These are phyloP conservation scores for Microsporum audouinii DNA, from an alignment of 2,329 filamentous ascomycete species.

Conservation along the genomic window DNA sequence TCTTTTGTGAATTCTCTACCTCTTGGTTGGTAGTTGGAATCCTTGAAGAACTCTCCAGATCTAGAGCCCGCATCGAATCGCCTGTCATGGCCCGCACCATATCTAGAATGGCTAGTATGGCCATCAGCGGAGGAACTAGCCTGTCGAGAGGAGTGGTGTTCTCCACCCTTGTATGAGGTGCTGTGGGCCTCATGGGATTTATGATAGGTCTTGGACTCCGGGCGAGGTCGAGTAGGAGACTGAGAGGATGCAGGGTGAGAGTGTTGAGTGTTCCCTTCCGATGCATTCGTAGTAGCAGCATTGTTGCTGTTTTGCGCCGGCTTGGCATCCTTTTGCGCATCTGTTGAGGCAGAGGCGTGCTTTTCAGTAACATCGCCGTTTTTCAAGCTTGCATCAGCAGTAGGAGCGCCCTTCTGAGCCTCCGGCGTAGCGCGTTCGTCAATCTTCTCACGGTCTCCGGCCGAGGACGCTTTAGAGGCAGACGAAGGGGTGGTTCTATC, in stretches of 20 bases:
- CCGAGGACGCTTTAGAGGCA: constrained; percentile 19
- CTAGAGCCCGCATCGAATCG: constrained; percentile 29
- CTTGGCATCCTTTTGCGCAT: background rate
- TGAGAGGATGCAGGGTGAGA: constrained; percentile 24
- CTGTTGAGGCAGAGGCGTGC: background rate
- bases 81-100: constrained; percentile 23
- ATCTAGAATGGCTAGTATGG: constrained; percentile 20
- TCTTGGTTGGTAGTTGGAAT: constrained; percentile 14
- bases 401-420: background rate
- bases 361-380: background rate
- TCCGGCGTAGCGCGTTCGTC: background rate
- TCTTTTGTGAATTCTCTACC: constrained; percentile 30
- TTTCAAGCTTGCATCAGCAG: constrained; percentile 1
- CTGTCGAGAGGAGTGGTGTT: constrained; percentile 21
- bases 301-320: background rate
- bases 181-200: constrained; percentile 14
- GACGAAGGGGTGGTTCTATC: constrained; percentile 18
- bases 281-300: background rate
- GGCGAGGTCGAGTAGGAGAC: constrained; percentile 22
- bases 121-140: constrained; percentile 13
- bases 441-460: background rate
- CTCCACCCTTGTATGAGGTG: constrained; percentile 16
- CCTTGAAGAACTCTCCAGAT: constrained; percentile 22
- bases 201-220: constrained; percentile 26
- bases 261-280: constrained; percentile 13